These are phyloP conservation scores for Wickerhamomyces pijperi DNA, from an alignment of 805 yeast genomes.

Conservation along the genomic window DNA sequence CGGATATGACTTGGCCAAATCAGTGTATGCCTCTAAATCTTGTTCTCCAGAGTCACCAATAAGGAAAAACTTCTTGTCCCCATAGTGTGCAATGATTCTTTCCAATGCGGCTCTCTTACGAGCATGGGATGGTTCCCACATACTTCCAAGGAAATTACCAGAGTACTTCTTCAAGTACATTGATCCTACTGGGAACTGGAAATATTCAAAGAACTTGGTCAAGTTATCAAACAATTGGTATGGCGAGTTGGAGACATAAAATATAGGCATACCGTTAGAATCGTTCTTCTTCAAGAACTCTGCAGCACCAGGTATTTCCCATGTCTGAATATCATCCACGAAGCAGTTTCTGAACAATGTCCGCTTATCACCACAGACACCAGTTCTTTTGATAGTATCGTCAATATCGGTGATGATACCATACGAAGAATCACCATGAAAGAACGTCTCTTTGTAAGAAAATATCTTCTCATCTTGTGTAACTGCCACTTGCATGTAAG, in stretches of 20 bases:
- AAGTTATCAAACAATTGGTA: conserved; percentile 57
- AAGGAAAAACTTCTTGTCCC: conserved; percentile 64
- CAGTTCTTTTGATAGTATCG: conserved; percentile 86
- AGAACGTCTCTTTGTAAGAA: conserved; percentile 32
- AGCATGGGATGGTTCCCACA: conserved; percentile 80
- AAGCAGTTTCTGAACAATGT: conserved; percentile 73
- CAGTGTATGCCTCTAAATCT: conserved; percentile 84
- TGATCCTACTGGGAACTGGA: conserved; percentile 66
- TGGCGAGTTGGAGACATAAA: conserved; percentile 93
- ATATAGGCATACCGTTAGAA: conserved; percentile 42
- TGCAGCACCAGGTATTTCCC: conserved; percentile 66
- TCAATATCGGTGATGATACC: conserved; percentile 87
- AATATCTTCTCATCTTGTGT: conserved; percentile 34
- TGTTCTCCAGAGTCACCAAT: conserved; percentile 95
- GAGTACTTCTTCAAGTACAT: conserved; percentile 78
- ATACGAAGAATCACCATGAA: conserved; percentile 38
- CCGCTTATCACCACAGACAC: conserved; percentile 80
- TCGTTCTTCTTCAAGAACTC: conserved; percentile 44
- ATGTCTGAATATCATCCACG: conserved; percentile 49
- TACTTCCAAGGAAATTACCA: conserved; percentile 70
- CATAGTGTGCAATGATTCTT: conserved; percentile 61
- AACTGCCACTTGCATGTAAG: conserved; percentile 40
- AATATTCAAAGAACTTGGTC: conserved; percentile 40
- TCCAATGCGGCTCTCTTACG: conserved; percentile 60
- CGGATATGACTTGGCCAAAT: conserved; percentile 53